These are phyloP conservation scores for Tylopilus vinaceipallidus DNA, from an alignment of 768 basidiomycete genomes.

Conservation along the genomic window DNA sequence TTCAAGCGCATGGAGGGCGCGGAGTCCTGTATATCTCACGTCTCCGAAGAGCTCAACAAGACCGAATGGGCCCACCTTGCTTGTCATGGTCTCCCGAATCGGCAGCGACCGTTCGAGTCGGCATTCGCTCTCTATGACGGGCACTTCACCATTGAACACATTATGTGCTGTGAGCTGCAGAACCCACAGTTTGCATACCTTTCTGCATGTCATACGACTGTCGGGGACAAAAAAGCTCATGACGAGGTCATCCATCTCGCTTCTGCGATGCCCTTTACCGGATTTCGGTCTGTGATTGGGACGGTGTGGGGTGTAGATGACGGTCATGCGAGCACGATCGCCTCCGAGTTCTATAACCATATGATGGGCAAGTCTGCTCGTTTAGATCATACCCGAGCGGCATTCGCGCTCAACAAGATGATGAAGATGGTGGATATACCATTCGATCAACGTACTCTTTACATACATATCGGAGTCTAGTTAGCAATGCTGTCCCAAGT, in stretches of 20 bases:
- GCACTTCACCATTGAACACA: background rate
- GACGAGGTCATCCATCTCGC: conserved; percentile 2
- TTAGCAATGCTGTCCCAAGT: no score
- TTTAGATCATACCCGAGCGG: background rate
- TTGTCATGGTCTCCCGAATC: background rate
- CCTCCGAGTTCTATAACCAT: background rate
- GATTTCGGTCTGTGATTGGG: conserved; percentile 7
- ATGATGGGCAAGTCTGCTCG: background rate
- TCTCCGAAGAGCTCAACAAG: background rate
- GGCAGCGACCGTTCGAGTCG: background rate
- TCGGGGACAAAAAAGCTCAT: background rate
- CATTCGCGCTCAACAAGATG: background rate
- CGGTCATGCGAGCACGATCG: background rate
- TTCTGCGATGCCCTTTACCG: conserved; percentile 1
- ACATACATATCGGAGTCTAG: background rate
- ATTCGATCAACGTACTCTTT: background rate
- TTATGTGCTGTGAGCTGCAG: background rate
- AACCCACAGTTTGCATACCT: conserved; percentile 1
- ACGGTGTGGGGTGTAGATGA: conserved; percentile 4
- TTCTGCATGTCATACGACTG: background rate
- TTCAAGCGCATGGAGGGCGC: background rate
- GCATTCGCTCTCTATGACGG: background rate
- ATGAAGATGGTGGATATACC: background rate
- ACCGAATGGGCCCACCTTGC: background rate
- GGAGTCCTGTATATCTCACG: background rate